Evolutionary conservation across 75 land plant species (phyloP), one percentile per base, ranked within the genome.

Genomic region (Pinus taeda): DNA sequence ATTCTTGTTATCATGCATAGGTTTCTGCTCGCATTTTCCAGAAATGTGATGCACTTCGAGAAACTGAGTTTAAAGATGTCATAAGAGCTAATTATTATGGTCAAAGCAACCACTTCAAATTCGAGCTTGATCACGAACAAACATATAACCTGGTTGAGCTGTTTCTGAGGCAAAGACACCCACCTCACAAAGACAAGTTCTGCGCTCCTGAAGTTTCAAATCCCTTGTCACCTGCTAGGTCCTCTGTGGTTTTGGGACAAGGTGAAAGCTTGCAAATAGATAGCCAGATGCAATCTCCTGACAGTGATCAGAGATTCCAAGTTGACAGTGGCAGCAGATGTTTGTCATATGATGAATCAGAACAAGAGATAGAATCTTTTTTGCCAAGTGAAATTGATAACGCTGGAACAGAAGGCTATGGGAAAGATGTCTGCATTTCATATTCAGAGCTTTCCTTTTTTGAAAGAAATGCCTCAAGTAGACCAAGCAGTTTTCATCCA

Each of bases 101-200:
- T 12, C 55, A 8, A 49, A 71, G 37, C 0, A 29, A 26, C 20
- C 89, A 78, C 59, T 92, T 92, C 72, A 81, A 85, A 81, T 89
- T 89, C 79, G 92, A 92, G 81, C 86, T 92, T 11, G 91, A 90
- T 64, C 81, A 80, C 57, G 36, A 75, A n/a, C 94, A 89, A 60
- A 59, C 83, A 18, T 56, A 57, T 42, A 56, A 66, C 56, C 53
- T 89, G 75, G 81, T 74, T 3, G n/a, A 70, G 15, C 59, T 80
- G 30, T 79, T 89, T 22, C 3, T 2, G 12, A 1, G 12, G 12
- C 12, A 49, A 11, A 1, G 9, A 49, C 12, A 49, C 13, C 55
- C 55, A 49, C 55, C 55, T 49, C 55, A 1, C 11, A 49, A 49
- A 49, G 55, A 9, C 55, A 49, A 49, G 55, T 49, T 11, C 2